These are phyloP conservation scores for Yueomyces sp. DNA, from an alignment of 805 yeast genomes.

Conservation along the genomic window DNA sequence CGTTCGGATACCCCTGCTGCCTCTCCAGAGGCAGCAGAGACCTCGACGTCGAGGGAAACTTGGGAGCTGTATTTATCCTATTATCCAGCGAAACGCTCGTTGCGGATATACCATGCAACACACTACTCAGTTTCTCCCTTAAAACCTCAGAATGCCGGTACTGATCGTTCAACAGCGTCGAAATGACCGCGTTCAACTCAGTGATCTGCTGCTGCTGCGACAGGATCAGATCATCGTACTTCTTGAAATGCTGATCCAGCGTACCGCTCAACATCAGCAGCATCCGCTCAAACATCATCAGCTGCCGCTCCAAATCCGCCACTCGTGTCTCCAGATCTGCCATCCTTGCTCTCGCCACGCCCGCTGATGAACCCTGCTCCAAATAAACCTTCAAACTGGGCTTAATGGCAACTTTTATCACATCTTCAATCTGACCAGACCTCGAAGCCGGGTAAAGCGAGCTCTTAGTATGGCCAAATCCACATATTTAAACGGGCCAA, in stretches of 20 bases:
- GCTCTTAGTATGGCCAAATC: too few species aligned
- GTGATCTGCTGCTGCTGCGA: constrained; percentile 22
- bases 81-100: constrained; percentile 6
- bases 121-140: constrained; percentile 14
- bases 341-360: not conserved
- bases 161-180: constrained; percentile 18
- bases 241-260: constrained; percentile 21
- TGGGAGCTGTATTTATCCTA: constrained; percentile 1
- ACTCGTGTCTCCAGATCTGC: constrained; percentile 5
- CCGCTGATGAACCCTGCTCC: too few species aligned
- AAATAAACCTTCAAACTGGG: too few species aligned
- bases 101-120: constrained; percentile 15
- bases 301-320: constrained; percentile 18
- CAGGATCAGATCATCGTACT: constrained; percentile 17
- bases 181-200: constrained; percentile 15
- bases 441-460: too few species aligned
- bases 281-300: constrained; percentile 19
- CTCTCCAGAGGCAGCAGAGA: not conserved
- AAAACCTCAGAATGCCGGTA: constrained; percentile 16
- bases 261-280: constrained; percentile 20
- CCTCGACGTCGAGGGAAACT: not conserved
- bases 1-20: too few species aligned
- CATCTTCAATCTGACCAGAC: too few species aligned
- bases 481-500: too few species aligned
- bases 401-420: too few species aligned